These are phyloP conservation scores for Puccinellia tenuiflora DNA, from an alignment of 176 grass and related monocot genomes.

Conservation along the genomic window DNA sequence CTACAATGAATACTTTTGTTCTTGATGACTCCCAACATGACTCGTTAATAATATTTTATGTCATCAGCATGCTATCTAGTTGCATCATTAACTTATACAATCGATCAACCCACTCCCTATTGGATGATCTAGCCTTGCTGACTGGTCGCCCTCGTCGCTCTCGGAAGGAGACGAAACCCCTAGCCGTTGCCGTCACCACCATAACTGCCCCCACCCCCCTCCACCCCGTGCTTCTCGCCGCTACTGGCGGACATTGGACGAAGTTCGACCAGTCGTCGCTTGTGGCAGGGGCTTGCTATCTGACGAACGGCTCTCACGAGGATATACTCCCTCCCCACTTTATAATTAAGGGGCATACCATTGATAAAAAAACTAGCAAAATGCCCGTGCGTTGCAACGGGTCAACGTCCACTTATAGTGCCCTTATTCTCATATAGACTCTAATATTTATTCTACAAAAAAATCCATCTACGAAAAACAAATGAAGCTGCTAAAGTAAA, in stretches of 20 bases:
- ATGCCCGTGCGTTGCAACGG: too few relatives aligned
- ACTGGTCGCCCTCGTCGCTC: background rate
- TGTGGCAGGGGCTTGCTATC: too few relatives aligned
- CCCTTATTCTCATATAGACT: too few relatives aligned
- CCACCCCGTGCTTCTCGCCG: background rate
- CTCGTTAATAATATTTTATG: background rate
- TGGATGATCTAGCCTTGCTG: background rate
- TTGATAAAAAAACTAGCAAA: too few relatives aligned
- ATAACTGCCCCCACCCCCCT: background rate
- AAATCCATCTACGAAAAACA: too few relatives aligned
- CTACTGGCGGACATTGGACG: background rate
- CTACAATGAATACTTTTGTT: background rate
- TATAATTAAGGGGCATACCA: too few relatives aligned
- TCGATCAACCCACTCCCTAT: background rate
- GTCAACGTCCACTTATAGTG: too few relatives aligned
- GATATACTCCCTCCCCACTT: too few relatives aligned
- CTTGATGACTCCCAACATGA: background rate
- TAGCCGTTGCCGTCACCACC: background rate
- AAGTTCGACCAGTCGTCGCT: too few relatives aligned
- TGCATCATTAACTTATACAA: background rate
- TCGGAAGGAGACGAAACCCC: background rate
- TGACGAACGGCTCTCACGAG: too few relatives aligned
- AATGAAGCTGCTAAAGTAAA: too few relatives aligned
- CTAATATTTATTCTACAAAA: too few relatives aligned
- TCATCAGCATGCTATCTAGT: background rate